These are phyloP conservation scores for Capronia coronata DNA, from an alignment of 2,329 filamentous ascomycete genomes.

Conservation along the genomic window DNA sequence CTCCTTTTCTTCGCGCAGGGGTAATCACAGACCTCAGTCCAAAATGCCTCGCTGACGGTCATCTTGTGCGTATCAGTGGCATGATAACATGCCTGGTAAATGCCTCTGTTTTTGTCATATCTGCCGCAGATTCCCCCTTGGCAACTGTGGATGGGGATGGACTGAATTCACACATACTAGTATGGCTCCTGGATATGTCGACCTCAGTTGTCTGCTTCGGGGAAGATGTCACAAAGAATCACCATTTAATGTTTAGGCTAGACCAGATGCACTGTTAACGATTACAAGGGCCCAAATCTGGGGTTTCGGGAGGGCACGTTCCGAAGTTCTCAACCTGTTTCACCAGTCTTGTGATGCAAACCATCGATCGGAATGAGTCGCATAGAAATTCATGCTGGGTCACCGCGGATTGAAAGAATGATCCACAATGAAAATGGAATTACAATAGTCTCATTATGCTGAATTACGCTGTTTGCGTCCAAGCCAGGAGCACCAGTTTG, in stretches of 20 bases:
- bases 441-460: constrained; percentile 24
- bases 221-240: too few relatives aligned
- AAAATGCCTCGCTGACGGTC: too few relatives aligned
- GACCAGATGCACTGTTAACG: background rate
- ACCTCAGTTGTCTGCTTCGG: too few relatives aligned
- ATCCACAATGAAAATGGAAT: background rate
- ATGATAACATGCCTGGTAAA: too few relatives aligned
- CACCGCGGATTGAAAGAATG: background rate
- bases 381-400: background rate
- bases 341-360: constrained; percentile 7
- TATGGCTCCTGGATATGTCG: too few relatives aligned
- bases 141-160: too few relatives aligned
- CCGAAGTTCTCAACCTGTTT: constrained; percentile 11
- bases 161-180: background rate
- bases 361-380: background rate
- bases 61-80: too few relatives aligned
- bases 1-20: background rate
- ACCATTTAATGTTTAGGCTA: too few relatives aligned
- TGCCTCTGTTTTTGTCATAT: constrained; percentile 1
- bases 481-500: constrained; percentile 16
- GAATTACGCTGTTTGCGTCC: constrained; percentile 21
- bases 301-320: constrained; percentile 10
- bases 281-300: constrained; percentile 3
- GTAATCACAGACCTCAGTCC: too few relatives aligned
- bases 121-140: background rate